These are phyloP conservation scores for Exophiala viscosa DNA, from an alignment of 2,329 filamentous ascomycete species.

Conservation along the genomic window DNA sequence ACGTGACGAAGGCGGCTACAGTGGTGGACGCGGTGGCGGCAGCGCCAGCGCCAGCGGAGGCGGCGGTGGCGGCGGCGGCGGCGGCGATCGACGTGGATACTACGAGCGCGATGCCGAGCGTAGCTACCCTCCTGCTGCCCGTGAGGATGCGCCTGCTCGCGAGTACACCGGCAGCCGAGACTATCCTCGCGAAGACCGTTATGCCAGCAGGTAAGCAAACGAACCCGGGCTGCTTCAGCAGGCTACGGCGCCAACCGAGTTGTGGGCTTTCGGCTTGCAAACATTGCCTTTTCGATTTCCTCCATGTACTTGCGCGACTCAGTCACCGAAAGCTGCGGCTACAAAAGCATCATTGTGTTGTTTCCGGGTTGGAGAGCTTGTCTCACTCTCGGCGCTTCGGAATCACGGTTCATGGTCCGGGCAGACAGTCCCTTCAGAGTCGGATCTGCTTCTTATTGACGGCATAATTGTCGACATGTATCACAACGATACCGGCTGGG, in stretches of 20 bases:
- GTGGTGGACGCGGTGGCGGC: slow-evolving; percentile 42
- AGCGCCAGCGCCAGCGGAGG: slow-evolving; percentile 40
- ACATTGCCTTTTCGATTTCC: slow-evolving; percentile 17
- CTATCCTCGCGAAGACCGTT: slow-evolving; percentile 29
- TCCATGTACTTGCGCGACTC: slow-evolving; percentile 23
- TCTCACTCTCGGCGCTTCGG: slow-evolving; percentile 20
- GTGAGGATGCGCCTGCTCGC: slow-evolving; percentile 26
- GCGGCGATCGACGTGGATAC: slow-evolving; percentile 42
- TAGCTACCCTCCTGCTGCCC: slow-evolving; percentile 20
- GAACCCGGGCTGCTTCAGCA: slow-evolving; percentile 1
- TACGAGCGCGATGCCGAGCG: slow-evolving; percentile 23
- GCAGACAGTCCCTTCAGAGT: slow-evolving; percentile 14
- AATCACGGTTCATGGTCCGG: slow-evolving; percentile 19
- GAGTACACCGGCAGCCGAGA: slow-evolving; percentile 28
- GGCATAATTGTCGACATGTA: slow-evolving; percentile 23
- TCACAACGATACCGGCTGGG: slow-evolving; percentile 24
- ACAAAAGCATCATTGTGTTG: slow-evolving; percentile 22
- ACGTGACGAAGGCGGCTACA: slow-evolving; percentile 50
- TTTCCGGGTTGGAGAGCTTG: slow-evolving; percentile 19
- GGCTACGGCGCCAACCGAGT: background rate
- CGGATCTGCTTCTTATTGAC: slow-evolving; percentile 18
- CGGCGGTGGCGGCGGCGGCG: slow-evolving; percentile 39
- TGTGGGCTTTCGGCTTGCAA: slow-evolving; percentile 9
- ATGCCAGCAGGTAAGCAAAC: slow-evolving; percentile 24
- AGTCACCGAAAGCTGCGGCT: slow-evolving; percentile 13